Evolutionary conservation across 331 rosid genomes (phyloP), one percentile per base, ranked within the genome.

Genomic region (Telfairia occidentalis): DNA sequence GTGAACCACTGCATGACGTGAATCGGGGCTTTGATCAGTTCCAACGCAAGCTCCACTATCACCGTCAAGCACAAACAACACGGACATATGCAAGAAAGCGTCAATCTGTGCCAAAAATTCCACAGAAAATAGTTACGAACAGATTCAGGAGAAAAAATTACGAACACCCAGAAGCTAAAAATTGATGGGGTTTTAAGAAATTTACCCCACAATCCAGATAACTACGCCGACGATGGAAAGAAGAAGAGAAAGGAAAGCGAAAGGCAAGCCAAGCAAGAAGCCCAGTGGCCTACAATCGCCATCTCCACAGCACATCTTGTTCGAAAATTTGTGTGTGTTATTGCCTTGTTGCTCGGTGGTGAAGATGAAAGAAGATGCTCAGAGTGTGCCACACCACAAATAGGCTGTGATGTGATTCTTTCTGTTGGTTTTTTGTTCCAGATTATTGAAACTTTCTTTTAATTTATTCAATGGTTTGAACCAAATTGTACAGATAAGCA

Each of bases 271-370:
- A 74, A 93, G 80, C 2, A 93, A 87, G 80, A 93, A 93, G 12
- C 98, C 98, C 71, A 93, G 74, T 18, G 98, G 98, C 83, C 98
- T 85, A 88, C 98, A 93, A n/a, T 93, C 95, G 29, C 98, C 96
- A 10, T 94, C 87, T 18, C 83, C 72, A 48, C 77, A 70, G 49
- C 98, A 94, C 98, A 94, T 94, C 63, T 40, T 73, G 1, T 65
- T 19, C 15, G 15, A 26, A 0, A 37, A 23, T 43, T 55, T 24
- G 16, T 42, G 7, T 75, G 18, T 15, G 21, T 60, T 1, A 46
- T 19, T 61, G 16, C 2, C 34, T 38, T 26, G 9, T 35, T 71
- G 16, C 29, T 53, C 2, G 30, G 19, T 19, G 32, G n/a, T n/a
- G n/a, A n/a, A n/a, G n/a, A n/a, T n/a, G 18, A 11, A 35, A 64